Conservation (phyloP, 2,329 filamentous ascomycete species). For the Thielaviopsis musarum region DNA sequence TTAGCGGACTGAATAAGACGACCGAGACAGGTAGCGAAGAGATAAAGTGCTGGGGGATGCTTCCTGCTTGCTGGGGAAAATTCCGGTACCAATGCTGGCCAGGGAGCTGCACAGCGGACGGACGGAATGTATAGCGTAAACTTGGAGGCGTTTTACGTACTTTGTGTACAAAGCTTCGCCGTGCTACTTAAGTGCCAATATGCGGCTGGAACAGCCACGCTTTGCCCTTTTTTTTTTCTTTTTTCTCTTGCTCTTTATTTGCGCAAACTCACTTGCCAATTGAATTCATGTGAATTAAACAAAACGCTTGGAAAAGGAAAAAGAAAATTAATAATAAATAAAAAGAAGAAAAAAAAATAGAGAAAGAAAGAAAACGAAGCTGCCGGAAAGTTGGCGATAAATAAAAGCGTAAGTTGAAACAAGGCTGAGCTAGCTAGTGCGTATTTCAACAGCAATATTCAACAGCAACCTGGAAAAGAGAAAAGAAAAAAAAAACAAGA, state of each 20-base stretch:
- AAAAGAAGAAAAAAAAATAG: not conserved
- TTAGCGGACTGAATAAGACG: not conserved
- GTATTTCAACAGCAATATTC: too few relatives aligned
- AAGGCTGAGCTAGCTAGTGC: not conserved
- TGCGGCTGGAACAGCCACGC: too few relatives aligned
- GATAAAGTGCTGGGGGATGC: not conserved
- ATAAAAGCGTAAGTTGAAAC: not conserved
- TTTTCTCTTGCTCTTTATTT: too few relatives aligned
- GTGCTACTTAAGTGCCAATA: too few relatives aligned
- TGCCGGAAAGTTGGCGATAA: not conserved
- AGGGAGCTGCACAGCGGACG: not conserved
- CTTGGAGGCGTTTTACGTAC: too few relatives aligned
- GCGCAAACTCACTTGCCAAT: too few relatives aligned
- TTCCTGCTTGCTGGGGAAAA: not conserved
- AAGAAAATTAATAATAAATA: not conserved
- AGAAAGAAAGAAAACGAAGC: not conserved
- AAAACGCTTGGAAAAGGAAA: not conserved
- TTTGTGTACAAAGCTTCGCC: too few relatives aligned
- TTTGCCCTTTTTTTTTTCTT: too few relatives aligned
- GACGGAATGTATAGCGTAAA: not conserved
- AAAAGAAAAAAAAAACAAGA: too few relatives aligned
- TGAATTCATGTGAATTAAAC: not conserved
- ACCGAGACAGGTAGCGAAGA: not conserved
- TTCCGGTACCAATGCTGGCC: not conserved
- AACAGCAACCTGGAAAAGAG: too few relatives aligned